Percentiles rank a stretch among this genome's conserved stretches.
Conservation (phyloP, 2,329 filamentous ascomycete genomes). For the Drechslerella dactyloides region DNA sequence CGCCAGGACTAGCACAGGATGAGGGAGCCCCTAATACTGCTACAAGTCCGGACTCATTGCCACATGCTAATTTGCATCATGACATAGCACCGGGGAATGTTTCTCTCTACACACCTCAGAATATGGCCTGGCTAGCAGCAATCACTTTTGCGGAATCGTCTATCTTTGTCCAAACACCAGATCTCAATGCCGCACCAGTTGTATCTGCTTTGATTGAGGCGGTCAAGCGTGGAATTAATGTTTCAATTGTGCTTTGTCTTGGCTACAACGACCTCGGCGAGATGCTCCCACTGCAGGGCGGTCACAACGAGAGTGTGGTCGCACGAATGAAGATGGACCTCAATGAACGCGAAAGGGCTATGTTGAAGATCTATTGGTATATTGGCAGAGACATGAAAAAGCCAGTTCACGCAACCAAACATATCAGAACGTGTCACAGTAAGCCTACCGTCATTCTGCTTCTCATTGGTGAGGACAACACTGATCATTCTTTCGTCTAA, state of each 20-base stretch:
- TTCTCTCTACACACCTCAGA: slow-evolving; percentile 32
- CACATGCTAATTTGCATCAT: background rate
- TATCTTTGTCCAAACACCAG: slow-evolving; percentile 41
- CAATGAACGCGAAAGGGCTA: slow-evolving; percentile 5
- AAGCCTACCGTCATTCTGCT: slow-evolving; percentile 8
- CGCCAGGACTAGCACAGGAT: too few relatives aligned
- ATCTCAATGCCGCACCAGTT: slow-evolving; percentile 26
- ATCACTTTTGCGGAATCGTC: slow-evolving; percentile 28
- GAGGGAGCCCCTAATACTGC: background rate
- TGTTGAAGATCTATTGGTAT: slow-evolving; percentile 34
- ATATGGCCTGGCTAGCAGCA: slow-evolving; percentile 32
- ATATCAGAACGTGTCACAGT: slow-evolving; percentile 40
- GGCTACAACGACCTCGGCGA: slow-evolving; percentile 48
- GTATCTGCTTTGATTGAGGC: slow-evolving; percentile 20
- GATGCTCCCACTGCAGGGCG: slow-evolving; percentile 41
- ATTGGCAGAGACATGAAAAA: slow-evolving; percentile 30
- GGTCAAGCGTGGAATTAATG: slow-evolving; percentile 25
- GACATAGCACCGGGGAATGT: slow-evolving; percentile 20
- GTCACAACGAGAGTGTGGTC: slow-evolving; percentile 37
- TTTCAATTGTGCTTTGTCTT: slow-evolving; percentile 26
- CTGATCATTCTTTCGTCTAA: background rate
- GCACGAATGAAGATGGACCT: slow-evolving; percentile 23
- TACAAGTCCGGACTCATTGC: background rate
- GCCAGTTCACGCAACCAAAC: slow-evolving; percentile 24
- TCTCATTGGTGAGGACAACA: background rate